Percentiles rank a stretch among this genome's conserved stretches.
Evolutionary conservation across 179 eudicot genomes (phyloP).

Genomic region (Amaranthus tricolor): DNA sequence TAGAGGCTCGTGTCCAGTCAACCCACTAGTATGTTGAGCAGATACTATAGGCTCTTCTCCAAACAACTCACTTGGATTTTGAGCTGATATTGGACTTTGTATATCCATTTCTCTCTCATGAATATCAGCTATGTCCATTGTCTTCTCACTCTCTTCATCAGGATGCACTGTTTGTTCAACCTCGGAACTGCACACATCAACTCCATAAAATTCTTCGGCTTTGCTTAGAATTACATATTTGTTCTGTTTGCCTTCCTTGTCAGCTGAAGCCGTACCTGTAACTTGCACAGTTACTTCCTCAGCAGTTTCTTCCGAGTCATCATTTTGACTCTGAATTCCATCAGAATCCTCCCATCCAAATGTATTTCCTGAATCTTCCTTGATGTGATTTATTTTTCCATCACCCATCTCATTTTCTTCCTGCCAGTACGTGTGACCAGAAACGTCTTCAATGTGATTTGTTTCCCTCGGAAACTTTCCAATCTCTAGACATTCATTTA

Average conservation of each 20-base stretch:
- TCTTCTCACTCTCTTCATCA: conserved; percentile 27
- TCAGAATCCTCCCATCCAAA: conserved; percentile 10
- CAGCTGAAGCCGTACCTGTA: conserved; percentile 12
- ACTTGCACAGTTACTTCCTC: conserved; percentile 15
- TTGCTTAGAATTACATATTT: conserved; percentile 24
- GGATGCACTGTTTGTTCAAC: conserved; percentile 11
- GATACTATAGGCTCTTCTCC: conserved; percentile 21
- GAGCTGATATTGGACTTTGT: conserved; percentile 21
- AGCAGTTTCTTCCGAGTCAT: conserved; percentile 19
- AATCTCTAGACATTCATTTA: conserved; percentile 16
- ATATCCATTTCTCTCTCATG: conserved; percentile 28
- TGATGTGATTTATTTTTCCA: conserved; percentile 6
- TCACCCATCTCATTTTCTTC: conserved; percentile 19
- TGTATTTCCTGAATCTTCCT: conserved; percentile 10
- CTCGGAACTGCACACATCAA: conserved; percentile 20
- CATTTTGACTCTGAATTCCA: not conserved
- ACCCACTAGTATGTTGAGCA: conserved; percentile 18
- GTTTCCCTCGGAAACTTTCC: conserved; percentile 14
- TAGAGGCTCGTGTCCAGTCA: conserved; percentile 26
- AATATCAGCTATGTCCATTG: conserved; percentile 22
- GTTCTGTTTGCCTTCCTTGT: conserved; percentile 30
- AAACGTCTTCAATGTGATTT: conserved; percentile 20
- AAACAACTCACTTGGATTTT: conserved; percentile 16
- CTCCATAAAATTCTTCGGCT: conserved; percentile 29
- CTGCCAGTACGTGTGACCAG: conserved; percentile 11